Evolutionary conservation across 2,329 filamentous ascomycete genomes (phyloP).

Genomic region (Neopestalotiopsis sp.): DNA sequence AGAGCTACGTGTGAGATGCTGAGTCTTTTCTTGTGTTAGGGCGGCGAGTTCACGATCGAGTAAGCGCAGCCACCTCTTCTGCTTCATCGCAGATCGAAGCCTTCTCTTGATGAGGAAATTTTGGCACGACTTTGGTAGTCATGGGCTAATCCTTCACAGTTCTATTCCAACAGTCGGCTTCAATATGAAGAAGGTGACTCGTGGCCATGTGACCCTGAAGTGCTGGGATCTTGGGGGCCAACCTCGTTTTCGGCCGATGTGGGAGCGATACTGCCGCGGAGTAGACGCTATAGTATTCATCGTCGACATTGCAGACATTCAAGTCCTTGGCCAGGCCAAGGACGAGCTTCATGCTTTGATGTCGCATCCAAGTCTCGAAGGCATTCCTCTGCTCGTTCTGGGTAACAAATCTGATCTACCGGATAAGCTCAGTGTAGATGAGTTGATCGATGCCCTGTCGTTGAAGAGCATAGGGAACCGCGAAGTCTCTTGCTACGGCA

Average conservation of each 20-base stretch:
- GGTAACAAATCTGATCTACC: conserved; percentile 97
- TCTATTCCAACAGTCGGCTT: conserved; percentile 98
- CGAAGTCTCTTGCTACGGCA: conserved; percentile 97
- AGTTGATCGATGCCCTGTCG: conserved; percentile 91
- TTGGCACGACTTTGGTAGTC: neutral
- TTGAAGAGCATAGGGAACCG: conserved; percentile 88
- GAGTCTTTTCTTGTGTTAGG: conserved; percentile 60
- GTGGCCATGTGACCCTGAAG: conserved; percentile 97
- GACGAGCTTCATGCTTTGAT: conserved; percentile 93
- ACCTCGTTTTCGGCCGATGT: conserved; percentile 97
- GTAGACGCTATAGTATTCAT: conserved; percentile 99
- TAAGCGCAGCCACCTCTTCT: conserved; percentile 61
- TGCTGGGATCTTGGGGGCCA: conserved; percentile 99
- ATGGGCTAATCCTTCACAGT: conserved; percentile 57
- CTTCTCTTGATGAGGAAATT: conserved; percentile 27
- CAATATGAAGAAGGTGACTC: conserved; percentile 98
- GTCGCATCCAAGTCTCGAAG: conserved; percentile 81
- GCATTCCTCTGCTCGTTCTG: conserved; percentile 90
- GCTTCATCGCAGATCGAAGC: conserved; percentile 16
- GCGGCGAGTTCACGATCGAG: conserved; percentile 98
- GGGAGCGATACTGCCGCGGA: conserved; percentile 97
- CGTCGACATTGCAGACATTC: conserved; percentile 90
- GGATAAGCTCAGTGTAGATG: conserved; percentile 90
- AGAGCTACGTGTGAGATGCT: conserved; percentile 34
- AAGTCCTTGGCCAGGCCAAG: conserved; percentile 80